phyloP scores from a whole-genome alignment of 2,329 filamentous ascomycete genomes.

The Coleophoma eucalyptorum region DNA sequence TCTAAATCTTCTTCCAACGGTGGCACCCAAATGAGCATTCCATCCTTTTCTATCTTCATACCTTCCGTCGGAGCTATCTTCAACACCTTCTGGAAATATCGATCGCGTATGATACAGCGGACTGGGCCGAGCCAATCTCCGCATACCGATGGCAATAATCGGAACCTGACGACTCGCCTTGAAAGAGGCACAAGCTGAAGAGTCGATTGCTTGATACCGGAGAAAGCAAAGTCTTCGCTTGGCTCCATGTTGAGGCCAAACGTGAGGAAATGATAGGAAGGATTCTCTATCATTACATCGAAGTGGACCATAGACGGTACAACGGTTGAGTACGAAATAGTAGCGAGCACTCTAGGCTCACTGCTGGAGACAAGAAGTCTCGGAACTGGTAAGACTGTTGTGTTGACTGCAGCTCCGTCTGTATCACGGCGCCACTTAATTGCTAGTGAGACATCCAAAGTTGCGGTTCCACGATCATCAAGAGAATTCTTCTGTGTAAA shows the following conservation, averaged over 20 bases:
- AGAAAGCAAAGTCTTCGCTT: constrained; percentile 89
- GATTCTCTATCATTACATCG: constrained; percentile 81
- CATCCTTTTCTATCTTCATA: constrained; percentile 61
- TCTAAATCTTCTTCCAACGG: constrained; percentile 24
- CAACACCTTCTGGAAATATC: constrained; percentile 89
- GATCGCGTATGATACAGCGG: constrained; percentile 74
- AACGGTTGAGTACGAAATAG: constrained; percentile 41
- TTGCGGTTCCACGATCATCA: constrained; percentile 75
- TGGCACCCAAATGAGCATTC: constrained; percentile 59
- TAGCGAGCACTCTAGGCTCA: constrained; percentile 75
- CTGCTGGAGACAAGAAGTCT: constrained; percentile 75
- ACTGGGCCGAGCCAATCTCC: constrained; percentile 67
- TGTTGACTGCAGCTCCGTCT: constrained; percentile 40
- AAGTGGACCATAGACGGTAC: constrained; percentile 35
- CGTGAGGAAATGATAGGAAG: constrained; percentile 89
- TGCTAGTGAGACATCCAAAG: constrained; percentile 69
- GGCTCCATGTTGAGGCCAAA: constrained; percentile 93
- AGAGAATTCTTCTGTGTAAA: constrained; percentile 72
- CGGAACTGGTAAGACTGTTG: constrained; percentile 70
- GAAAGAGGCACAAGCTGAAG: constrained; percentile 82
- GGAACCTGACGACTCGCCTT: constrained; percentile 68
- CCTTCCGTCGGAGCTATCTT: constrained; percentile 76
- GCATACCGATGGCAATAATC: constrained; percentile 62
- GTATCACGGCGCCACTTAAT: constrained; percentile 70
- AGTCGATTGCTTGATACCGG: constrained; percentile 76